Conservation (phyloP, 169 alveolate genomes). For the Cryptosporidium xiaoi region DNA sequence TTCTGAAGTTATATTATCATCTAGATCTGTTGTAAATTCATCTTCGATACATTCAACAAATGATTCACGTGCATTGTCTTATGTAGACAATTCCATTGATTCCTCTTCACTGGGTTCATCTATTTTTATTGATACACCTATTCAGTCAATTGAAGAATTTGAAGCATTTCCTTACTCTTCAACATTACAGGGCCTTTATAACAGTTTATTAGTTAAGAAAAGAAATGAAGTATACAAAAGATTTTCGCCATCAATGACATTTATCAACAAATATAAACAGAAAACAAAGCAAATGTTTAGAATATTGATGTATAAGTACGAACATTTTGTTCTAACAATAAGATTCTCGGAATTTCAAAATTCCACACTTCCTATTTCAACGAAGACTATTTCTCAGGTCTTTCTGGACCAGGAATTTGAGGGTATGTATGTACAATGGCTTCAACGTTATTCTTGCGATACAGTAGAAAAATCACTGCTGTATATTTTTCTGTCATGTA, state of each 20-base stretch:
- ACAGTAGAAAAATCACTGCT: constrained; percentile 11
- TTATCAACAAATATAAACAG: constrained; percentile 52
- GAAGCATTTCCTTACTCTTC: constrained; percentile 51
- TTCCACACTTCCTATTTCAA: constrained; percentile 54
- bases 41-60: constrained; percentile 22
- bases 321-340: constrained; percentile 41
- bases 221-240: constrained; percentile 40
- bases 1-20: constrained; percentile 12
- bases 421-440: constrained; percentile 64
- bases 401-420: constrained; percentile 71
- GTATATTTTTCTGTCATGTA: constrained; percentile 48
- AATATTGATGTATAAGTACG: constrained; percentile 37
- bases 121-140: constrained; percentile 36
- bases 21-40: constrained; percentile 28
- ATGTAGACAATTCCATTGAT: constrained; percentile 34
- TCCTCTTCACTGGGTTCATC: constrained; percentile 68
- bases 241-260: constrained; percentile 50
- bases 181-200: constrained; percentile 55
- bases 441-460: constrained; percentile 40
- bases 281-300: constrained; percentile 17
- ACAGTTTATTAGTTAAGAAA: constrained; percentile 12
- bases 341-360: constrained; percentile 55
- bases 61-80: constrained; percentile 37
- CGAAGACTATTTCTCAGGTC: constrained; percentile 57
- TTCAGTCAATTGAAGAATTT: constrained; percentile 26